These are phyloP conservation scores for Microstegium vimineum DNA, from an alignment of 176 grass and related monocot genomes.

Conservation along the genomic window DNA sequence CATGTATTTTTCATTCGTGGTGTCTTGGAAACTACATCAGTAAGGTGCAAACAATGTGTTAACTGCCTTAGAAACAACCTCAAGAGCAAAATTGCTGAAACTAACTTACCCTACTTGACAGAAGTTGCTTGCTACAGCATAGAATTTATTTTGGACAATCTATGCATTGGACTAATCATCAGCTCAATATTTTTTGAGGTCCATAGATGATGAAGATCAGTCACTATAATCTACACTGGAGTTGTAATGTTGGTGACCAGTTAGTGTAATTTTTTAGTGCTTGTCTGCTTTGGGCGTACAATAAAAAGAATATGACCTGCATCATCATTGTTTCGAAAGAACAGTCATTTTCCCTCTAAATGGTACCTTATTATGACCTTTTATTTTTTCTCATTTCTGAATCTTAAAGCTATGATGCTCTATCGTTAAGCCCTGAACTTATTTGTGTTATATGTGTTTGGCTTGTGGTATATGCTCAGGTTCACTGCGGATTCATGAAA, in stretches of 20 bases:
- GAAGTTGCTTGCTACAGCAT: neutral
- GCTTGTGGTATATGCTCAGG: constrained; percentile 40
- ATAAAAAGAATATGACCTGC: neutral
- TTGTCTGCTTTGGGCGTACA: neutral
- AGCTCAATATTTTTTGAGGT: neutral
- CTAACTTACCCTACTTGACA: neutral
- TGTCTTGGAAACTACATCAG: neutral
- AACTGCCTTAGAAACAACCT: neutral
- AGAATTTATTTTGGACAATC: neutral
- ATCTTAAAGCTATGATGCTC: neutral
- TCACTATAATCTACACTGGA: neutral
- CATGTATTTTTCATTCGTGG: neutral
- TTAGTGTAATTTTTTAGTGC: neutral
- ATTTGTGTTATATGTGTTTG: constrained; percentile 2
- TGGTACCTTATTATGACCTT: neutral
- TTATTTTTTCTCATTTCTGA: neutral
- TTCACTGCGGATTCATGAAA: constrained; percentile 94
- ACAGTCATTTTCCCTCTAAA: neutral
- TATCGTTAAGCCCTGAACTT: neutral
- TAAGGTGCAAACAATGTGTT: neutral
- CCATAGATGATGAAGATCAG: neutral
- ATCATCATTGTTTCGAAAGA: neutral
- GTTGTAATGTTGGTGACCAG: neutral
- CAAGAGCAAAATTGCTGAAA: neutral
- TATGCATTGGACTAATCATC: neutral